Percentiles rank a stretch among this genome's conserved stretches.
Conservation (phyloP, 352 stramenopile species). For the Achlya hypogyna region DNA sequence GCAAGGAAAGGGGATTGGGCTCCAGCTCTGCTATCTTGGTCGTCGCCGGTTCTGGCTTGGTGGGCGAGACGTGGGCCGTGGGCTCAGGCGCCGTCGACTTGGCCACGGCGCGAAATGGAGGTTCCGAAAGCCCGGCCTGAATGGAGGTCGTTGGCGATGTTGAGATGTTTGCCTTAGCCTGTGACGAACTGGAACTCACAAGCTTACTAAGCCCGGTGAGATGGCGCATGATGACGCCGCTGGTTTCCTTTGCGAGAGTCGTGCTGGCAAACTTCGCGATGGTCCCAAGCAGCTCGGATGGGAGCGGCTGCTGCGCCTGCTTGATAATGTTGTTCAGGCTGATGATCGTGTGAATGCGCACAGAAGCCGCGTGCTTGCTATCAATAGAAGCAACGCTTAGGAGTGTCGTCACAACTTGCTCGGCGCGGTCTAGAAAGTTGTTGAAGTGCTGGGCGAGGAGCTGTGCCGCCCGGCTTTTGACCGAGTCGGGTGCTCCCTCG, state of each 20-base stretch:
- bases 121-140: slow-evolving; percentile 19
- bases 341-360: slow-evolving; percentile 68
- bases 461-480: slow-evolving; percentile 59
- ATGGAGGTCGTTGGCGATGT: background rate
- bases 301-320: slow-evolving; percentile 24
- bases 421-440: slow-evolving; percentile 64
- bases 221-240: slow-evolving; percentile 48
- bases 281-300: slow-evolving; percentile 29
- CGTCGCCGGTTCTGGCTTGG: no score
- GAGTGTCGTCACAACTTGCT: slow-evolving; percentile 47
- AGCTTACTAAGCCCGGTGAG: slow-evolving; percentile 35
- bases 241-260: slow-evolving; percentile 40
- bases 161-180: slow-evolving; percentile 23
- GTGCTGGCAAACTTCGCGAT: slow-evolving; percentile 32
- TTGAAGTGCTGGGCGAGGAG: slow-evolving; percentile 70
- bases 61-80: background rate
- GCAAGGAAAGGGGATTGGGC: no score
- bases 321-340: slow-evolving; percentile 65
- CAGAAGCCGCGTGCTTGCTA: slow-evolving; percentile 33
- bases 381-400: slow-evolving; percentile 44
- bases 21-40: no score
- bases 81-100: slow-evolving; percentile 32
- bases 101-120: slow-evolving; percentile 24
- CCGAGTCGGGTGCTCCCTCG: slow-evolving; percentile 28
- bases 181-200: slow-evolving; percentile 28